Evolutionary conservation across 2,329 filamentous ascomycete species (phyloP), one percentile per base, ranked within the genome.

Genomic region (Aureobasidium sp.): DNA sequence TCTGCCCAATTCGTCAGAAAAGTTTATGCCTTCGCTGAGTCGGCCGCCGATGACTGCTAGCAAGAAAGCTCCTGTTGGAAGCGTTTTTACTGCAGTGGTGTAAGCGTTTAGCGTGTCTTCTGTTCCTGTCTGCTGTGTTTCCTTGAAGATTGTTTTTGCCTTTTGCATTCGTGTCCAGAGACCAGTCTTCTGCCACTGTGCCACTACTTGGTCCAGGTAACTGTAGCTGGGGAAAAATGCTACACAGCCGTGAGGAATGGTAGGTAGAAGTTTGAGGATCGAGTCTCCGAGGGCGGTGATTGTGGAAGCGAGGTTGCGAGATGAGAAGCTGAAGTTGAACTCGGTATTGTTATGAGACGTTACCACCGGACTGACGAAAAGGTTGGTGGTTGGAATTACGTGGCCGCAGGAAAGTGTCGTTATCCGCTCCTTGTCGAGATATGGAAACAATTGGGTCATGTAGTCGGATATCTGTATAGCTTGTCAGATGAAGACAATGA

Each of bases 21-120:
- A 99, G 76, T 99, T 99, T 77, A 99, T 99, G 66, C 94, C 94
- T 76, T 99, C 94, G 63, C 90, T 96, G 77, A 99, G 87, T 67
- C 93, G 96, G 15, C 94, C 94, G 61, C 93, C 93, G 2, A 99
- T 88, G 3, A 99, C 92, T 60, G 91, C 92, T 29, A 99, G 83
- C 0, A 99, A 82, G 0, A 97, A 77, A 0, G 89, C 93, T 0
- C 92, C 92, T 15, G 26, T 17, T 7, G 46, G 3, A n/a, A 10
- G 8, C 2, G 27, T 27, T 29, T 37, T 13, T 41, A 97, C 87
- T 3, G 87, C 85, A 27, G 82, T 75, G 8, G 84, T 85, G 73
- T 97, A 99, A 17, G 85, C 81, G 39, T 82, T 77, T 3, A 99
- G 83, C 0, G 92, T 80, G 6, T 88, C 84, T 42, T 97, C 90